Evolutionary conservation across 2,329 filamentous ascomycete species (phyloP), one percentile per base, ranked within the genome.

Genomic region (Botrytis medusae): DNA sequence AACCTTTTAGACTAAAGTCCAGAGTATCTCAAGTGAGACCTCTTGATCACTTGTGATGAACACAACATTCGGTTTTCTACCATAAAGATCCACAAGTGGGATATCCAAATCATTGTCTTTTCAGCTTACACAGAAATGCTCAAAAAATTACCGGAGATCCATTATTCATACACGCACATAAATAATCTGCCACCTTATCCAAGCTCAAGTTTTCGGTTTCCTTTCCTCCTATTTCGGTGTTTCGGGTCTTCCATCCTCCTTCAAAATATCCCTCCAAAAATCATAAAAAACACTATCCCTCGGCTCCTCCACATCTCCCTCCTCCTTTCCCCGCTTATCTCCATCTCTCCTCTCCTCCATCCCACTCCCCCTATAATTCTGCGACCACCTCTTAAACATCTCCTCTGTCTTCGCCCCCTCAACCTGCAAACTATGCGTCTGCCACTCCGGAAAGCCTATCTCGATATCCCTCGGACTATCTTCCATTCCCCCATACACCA

Each of bases 321-420:
- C 70, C 46, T 54, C 34, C 20, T 59, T 32, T 9, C 40, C 34
- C 51, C 25, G 16, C 22, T 32, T 40, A 40, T 25, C 42, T 5
- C 18, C 48, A 10, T 48, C 37, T 7, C 12, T 32, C 0, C 9
- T 22, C 25, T 46, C 51, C 16, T 46, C n/a, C 32, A 3, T 32
- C 20, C 20, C 59, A 63, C 12, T 44, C 20, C 20, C 29, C 6
- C 42, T 48, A 65, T 63, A 71, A 64, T 6, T 64, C 14, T 65
- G 59, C 69, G 69, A 65, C 69, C 69, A 71, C 59, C 60, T 64
- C 59, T 51, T 62, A 29, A 71, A 64, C 69, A 63, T 48, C 14
- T 40, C 18, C 29, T 54, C 60, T 44, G 42, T 64, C 42, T 71
- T 65, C 9, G 14, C 44, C 32, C 69, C 60, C 25, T 71, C 69